These are phyloP conservation scores for Acorus gramineus DNA, from an alignment of 106 monocot species.

Conservation along the genomic window DNA sequence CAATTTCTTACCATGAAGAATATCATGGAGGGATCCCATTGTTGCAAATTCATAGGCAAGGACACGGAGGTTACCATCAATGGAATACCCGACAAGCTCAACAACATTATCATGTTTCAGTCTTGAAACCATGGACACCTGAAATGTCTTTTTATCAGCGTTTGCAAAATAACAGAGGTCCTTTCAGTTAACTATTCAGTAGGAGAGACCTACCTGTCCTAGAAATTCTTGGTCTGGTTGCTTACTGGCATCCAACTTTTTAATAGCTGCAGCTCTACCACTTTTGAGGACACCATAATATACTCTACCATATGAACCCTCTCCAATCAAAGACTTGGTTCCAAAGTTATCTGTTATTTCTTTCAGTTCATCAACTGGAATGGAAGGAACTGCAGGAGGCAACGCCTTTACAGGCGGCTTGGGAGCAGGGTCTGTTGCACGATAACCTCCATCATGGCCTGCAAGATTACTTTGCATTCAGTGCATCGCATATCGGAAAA, in stretches of 20 bases:
- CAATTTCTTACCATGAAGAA: slow-evolving; percentile 7
- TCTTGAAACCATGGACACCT: slow-evolving; percentile 30
- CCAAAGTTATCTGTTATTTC: slow-evolving; percentile 54
- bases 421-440: slow-evolving; percentile 18
- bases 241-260: slow-evolving; percentile 56
- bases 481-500: too few relatives aligned
- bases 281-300: slow-evolving; percentile 43
- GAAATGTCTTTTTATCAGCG: neutral
- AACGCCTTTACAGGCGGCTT: slow-evolving; percentile 19
- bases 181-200: too few relatives aligned
- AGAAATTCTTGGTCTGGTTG: slow-evolving; percentile 60
- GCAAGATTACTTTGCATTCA: neutral
- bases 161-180: too few relatives aligned
- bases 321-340: slow-evolving; percentile 38
- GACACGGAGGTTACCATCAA: slow-evolving; percentile 10
- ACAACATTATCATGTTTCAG: slow-evolving; percentile 10
- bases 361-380: slow-evolving; percentile 40
- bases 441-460: slow-evolving; percentile 16
- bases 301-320: slow-evolving; percentile 61
- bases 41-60: slow-evolving; percentile 17
- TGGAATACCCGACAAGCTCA: slow-evolving; percentile 13
- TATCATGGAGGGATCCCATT: slow-evolving; percentile 15
- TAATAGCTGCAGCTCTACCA: slow-evolving; percentile 38
- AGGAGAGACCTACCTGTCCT: slow-evolving; percentile 20
- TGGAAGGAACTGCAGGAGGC: slow-evolving; percentile 42